Conservation (phyloP, 352 stramenopile species). For the Globisporangium yorkense region DNA sequence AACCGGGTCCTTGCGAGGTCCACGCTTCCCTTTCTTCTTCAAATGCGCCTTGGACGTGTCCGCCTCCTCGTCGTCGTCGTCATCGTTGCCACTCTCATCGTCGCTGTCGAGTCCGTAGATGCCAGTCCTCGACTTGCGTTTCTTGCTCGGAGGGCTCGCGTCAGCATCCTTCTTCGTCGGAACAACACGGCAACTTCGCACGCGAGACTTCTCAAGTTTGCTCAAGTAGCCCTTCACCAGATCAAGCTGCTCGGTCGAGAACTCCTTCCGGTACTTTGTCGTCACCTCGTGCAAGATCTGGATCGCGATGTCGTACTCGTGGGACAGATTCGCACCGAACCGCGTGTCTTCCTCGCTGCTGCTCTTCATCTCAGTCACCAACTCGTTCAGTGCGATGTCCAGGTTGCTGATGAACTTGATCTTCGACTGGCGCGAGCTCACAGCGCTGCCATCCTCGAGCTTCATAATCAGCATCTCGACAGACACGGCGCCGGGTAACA, state of each 20-base stretch:
- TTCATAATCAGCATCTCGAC: constrained; percentile 86
- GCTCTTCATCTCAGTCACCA: constrained; percentile 60
- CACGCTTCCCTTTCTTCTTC: constrained; percentile 31
- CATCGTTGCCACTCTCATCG: constrained; percentile 20
- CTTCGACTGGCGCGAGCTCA: constrained; percentile 77
- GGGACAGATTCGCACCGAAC: constrained; percentile 51
- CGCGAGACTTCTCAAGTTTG: constrained; percentile 78
- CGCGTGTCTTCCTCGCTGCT: constrained; percentile 39
- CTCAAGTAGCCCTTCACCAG: constrained; percentile 65
- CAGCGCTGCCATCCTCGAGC: constrained; percentile 79
- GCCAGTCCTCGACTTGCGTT: constrained; percentile 10
- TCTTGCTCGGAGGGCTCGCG: constrained; percentile 17
- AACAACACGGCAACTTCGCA: constrained; percentile 61
- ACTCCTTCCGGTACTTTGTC: constrained; percentile 74
- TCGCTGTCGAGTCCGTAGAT: constrained; percentile 31
- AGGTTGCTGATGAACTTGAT: constrained; percentile 89
- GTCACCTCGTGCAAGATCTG: constrained; percentile 74
- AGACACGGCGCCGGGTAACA: constrained; percentile 78
- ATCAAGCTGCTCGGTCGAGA: constrained; percentile 79
- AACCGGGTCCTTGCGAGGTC: constrained; percentile 26
- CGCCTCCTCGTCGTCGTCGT: constrained; percentile 17
- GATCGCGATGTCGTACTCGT: constrained; percentile 86
- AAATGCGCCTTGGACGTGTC: constrained; percentile 12
- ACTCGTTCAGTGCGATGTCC: constrained; percentile 64
- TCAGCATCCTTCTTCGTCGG: constrained; percentile 28